Base-by-base conservation (phyloP, 1,284 basidiomycete genomes). In the Tilletia indica region DNA sequence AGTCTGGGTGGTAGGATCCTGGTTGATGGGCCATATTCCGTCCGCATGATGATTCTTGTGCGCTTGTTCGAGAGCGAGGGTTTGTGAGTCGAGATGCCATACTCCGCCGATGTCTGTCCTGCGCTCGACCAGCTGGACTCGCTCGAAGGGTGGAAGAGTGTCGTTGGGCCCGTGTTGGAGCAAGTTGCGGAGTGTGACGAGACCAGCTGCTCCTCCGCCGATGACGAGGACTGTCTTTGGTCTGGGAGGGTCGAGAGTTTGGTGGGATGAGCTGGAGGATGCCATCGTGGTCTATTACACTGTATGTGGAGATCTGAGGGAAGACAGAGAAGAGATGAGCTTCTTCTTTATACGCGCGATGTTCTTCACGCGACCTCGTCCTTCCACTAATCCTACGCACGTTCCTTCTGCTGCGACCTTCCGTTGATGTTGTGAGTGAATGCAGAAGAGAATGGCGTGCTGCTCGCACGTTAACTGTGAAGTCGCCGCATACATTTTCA, bases 31-130 rank as follows among this genome's bases (percentile, higher is more conserved):
- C 76, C 76, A 38, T 19, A 19, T 21, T 68, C 68, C 4, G 68
- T 45, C 68, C 0, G 71, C 69, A 1, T 68, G 68, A 9, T 72
- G 68, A 2, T 72, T 67, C 6, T 70, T 72, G 25, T 77, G 54
- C 11, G 36, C 56, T 8, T 73, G 69, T 48, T 78, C 77, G 5
- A 77, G 68, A 3, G 66, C 58, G 49, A 76, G 75, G 6, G 75
- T 77, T 16, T 66, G 38, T 51, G 75, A 72, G 58, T 73, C 76
- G 74, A 78, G 70, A 74, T 76, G 66, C 80, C 80, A 82, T 1
- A 82, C 80, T 3, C 80, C 79, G n/a, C 80, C 80, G 5, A 82
- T 69, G 36, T 78, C 72, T 11, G 74, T 72, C 3, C 80, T 68
- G 14, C 80, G 49, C 63, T 82, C 80, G 16, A 77, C 73, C 12